Base-by-base conservation (phyloP, 306 rosid species). In the Dalbergia cultrata region DNA sequence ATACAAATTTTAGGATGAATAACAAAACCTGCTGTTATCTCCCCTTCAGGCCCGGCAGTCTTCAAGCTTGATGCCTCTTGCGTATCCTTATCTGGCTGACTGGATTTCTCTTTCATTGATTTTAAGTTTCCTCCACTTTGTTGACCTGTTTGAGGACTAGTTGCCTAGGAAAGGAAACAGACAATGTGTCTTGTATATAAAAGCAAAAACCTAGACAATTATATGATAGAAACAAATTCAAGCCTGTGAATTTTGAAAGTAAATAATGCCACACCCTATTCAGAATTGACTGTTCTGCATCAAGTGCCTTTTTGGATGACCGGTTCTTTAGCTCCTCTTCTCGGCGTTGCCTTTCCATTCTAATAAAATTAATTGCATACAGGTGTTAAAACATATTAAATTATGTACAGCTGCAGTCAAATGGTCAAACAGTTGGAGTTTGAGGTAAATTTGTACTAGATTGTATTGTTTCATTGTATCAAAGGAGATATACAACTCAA, bases 291-390 rank as follows among this genome's bases (percentile, higher is more conserved):
- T 86, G 90, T 53, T 88, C 88, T 41, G 88, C 87, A 52, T 88
- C 90, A 49, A 35, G 37, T 71, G 80, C 68, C 80, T 72, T 88
- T 65, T 82, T 88, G 74, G 92, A 86, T 17, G 92, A 80, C 33
- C 88, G 81, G 81, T 81, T 84, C 86, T 88, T 88, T 61, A 78
- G 77, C 82, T 88, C 92, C 47, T 88, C 92, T 78, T 88, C 92
- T 19, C 88, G 85, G 41, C 90, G 90, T 77, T 88, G 92, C 79
- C 92, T 88, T 81, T 88, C 92, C 90, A 88, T 88, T 82, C 92
- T 88, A 80, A 58, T 59, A 61, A 82, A 58, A 78, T 80, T 71
- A 62, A 19, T 78, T 60, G 68, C 65, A 26, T 26, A 0, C 31
- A 66, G 45, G 18, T 63, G 49, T 75, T 61, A 72, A 34, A 59